A percentile compares a stretch with the other conserved stretches of the same genome.
These are phyloP conservation scores for Uronychia binucleata DNA, from an alignment of 73 alveolate genomes.

Conservation along the genomic window DNA sequence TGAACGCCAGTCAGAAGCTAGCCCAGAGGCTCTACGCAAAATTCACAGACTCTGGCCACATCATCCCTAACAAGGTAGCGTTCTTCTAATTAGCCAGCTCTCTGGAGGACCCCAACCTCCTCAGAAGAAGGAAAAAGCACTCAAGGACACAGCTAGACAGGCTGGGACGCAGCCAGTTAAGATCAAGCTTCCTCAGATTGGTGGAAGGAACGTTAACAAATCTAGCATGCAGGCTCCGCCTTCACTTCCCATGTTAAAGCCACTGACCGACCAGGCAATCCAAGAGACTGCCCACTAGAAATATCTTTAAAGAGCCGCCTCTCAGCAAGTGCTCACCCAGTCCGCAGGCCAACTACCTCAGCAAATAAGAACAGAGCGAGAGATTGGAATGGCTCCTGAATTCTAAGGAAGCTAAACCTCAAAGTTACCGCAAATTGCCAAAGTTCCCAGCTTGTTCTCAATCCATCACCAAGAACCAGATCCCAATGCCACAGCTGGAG, in stretches of 20 bases:
- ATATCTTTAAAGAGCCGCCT: background rate
- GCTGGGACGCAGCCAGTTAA: background rate
- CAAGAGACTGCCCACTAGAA: background rate
- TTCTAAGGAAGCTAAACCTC: background rate
- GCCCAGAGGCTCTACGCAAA: constrained; percentile 55
- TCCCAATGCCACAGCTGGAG: background rate
- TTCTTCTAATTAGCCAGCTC: background rate
- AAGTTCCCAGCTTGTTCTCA: background rate
- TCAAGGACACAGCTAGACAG: background rate
- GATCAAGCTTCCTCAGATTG: background rate
- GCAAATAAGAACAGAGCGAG: background rate
- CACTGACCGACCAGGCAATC: background rate
- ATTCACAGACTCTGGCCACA: constrained; percentile 58
- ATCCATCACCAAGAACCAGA: background rate
- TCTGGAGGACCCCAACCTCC: background rate
- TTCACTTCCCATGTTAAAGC: background rate
- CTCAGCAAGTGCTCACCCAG: background rate
- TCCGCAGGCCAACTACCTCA: background rate
- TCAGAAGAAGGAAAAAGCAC: background rate
- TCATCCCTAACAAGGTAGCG: constrained; percentile 47
- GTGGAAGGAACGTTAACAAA: background rate
- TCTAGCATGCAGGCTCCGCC: background rate
- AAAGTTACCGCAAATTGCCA: background rate
- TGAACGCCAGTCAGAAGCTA: constrained; percentile 1
- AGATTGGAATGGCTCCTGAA: background rate